Evolutionary conservation across 306 rosid genomes (phyloP), one percentile per base, ranked within the genome.

Genomic region (Pyrus communis): DNA sequence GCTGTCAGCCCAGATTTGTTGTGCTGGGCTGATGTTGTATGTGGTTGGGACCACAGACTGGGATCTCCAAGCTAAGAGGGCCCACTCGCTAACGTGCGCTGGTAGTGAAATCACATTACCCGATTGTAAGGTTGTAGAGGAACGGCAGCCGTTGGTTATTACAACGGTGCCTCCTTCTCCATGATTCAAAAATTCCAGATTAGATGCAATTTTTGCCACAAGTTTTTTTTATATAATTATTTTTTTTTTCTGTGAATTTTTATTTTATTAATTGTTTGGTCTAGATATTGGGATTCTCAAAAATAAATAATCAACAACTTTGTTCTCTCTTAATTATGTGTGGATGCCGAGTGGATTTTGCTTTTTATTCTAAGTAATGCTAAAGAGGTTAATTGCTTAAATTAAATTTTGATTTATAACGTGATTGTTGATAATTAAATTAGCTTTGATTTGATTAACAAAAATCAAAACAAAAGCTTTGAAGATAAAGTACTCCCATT

Each of bases 11-110:
- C 98, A 95, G 70, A 87, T 89, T 11, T 89, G 90, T 75, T 95
- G 98, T 10, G 98, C 97, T 6, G 96, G 96, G 58, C 79, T 92
- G 0, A 90, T 95, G 98, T 61, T 95, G 81, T 89, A 86, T 71
- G 89, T 76, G 63, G 80, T 95, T 5, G 93, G 95, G 86, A 89
- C 92, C 81, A 95, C 96, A 0, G 89, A 92, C 70, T 95, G 98
- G 98, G 89, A 92, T 25, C 77, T 77, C 4, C 89, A 95, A 74
- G 93, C 96, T 3, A 17, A 73, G 10, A 79, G 90, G 79, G 92
- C 98, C 38, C 88, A 75, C 81, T 23, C 81, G 70, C 84, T 90
- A 52, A 82, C 91, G 42, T 55, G 73, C 77, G 69, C 75, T 76
- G 80, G 62, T 15, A 74, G 81, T 35, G 83, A 28, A 42, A 84